Conservation (phyloP, 345 rosid species). For the Aquilaria malaccensis region DNA sequence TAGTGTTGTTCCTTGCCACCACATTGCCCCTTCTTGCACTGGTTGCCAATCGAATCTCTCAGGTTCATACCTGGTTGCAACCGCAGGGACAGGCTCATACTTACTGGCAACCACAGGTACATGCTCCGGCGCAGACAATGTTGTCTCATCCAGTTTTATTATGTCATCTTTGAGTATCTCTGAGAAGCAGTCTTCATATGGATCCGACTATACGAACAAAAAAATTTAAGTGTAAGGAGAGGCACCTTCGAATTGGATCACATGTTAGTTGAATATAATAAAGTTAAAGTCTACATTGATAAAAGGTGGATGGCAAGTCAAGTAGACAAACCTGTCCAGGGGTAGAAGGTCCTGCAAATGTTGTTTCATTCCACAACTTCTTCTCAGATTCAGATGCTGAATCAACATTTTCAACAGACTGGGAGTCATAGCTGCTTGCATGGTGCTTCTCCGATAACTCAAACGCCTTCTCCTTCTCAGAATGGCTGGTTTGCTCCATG, state of each 20-base stretch:
- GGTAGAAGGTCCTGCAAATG: too few relatives aligned
- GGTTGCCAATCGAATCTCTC: too few relatives aligned
- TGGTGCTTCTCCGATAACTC: constrained; percentile 28
- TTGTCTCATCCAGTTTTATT: constrained; percentile 50
- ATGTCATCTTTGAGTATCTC: constrained; percentile 82
- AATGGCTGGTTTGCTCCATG: constrained; percentile 17
- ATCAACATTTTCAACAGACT: constrained; percentile 38
- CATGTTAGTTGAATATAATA: too few relatives aligned
- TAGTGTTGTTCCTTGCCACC: too few relatives aligned
- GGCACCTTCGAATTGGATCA: too few relatives aligned
- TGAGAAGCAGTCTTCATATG: constrained; percentile 45
- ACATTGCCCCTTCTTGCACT: too few relatives aligned
- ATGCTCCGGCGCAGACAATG: constrained; percentile 1
- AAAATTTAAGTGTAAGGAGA: not conserved
- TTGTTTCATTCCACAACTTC: constrained; percentile 21
- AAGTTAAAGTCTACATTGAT: too few relatives aligned
- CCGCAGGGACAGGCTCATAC: constrained; percentile 3
- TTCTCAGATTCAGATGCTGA: constrained; percentile 44
- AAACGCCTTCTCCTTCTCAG: constrained; percentile 24
- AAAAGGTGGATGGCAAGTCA: too few relatives aligned
- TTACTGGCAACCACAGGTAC: constrained; percentile 9
- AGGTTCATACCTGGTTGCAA: too few relatives aligned
- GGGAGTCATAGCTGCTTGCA: constrained; percentile 42
- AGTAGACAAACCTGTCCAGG: too few relatives aligned
- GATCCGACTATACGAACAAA: constrained; percentile 27